Evolutionary conservation across 2,329 filamentous ascomycete genomes (phyloP).

Genomic region (Albifimbria verrucaria): DNA sequence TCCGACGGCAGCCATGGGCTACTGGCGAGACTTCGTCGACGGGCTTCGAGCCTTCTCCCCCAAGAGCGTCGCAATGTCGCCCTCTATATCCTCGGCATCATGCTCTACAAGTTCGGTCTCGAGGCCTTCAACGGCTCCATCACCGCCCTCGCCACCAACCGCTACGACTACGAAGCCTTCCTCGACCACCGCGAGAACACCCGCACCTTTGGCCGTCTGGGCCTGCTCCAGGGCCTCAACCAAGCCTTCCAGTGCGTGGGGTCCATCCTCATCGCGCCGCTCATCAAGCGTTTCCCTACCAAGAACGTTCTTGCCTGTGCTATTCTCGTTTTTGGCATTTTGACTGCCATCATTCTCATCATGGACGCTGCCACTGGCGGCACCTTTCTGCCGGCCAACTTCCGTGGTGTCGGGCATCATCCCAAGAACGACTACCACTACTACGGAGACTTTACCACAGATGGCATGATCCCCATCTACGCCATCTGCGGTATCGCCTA

Average conservation of each 20-base stretch:
- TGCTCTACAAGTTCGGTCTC: constrained; percentile 50
- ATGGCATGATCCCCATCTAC: constrained; percentile 48
- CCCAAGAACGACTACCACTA: constrained; percentile 1
- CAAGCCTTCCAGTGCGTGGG: constrained; percentile 49
- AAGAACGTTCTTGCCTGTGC: constrained; percentile 41
- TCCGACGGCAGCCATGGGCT: background rate
- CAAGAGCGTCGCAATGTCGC: constrained; percentile 41
- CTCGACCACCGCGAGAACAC: background rate
- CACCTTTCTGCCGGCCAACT: constrained; percentile 24
- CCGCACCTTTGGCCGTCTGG: constrained; percentile 41
- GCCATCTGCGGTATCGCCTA: constrained; percentile 37
- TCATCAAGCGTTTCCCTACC: constrained; percentile 45
- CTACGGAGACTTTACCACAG: constrained; percentile 36
- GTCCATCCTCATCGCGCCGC: constrained; percentile 45
- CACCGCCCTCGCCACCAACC: constrained; percentile 44
- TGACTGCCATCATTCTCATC: constrained; percentile 44
- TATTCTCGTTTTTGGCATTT: constrained; percentile 41
- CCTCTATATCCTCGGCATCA: constrained; percentile 46
- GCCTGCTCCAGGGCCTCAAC: constrained; percentile 44
- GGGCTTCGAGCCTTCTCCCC: constrained; percentile 17
- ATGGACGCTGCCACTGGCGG: constrained; percentile 46
- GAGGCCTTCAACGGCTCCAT: constrained; percentile 50
- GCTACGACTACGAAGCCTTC: constrained; percentile 33
- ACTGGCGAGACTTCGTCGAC: background rate
- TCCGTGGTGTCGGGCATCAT: background rate